A percentile compares a stretch with the other conserved stretches of the same genome.
Evolutionary conservation across 352 stramenopile genomes (phyloP).

Genomic region (Phytophthora fragariaefolia): DNA sequence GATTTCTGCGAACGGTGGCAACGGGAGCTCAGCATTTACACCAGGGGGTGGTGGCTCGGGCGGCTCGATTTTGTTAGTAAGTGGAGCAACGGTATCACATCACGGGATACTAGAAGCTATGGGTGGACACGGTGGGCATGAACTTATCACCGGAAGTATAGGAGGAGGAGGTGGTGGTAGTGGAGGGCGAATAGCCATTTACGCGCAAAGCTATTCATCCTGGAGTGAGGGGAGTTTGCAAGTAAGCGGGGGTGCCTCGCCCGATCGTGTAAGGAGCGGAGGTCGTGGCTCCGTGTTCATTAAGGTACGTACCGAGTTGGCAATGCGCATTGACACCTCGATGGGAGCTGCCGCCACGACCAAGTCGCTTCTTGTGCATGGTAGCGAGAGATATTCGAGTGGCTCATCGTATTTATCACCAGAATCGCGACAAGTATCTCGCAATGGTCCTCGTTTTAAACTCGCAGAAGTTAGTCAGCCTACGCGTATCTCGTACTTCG

Average conservation of each 20-base stretch:
- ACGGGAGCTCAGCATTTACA: conserved; percentile 56
- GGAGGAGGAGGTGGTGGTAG: conserved; percentile 88
- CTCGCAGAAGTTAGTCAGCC: conserved; percentile 37
- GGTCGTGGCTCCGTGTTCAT: conserved; percentile 49
- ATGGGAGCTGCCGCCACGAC: conserved; percentile 68
- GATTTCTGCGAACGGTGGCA: conserved; percentile 81
- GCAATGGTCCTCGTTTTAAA: conserved; percentile 58
- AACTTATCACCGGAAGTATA: conserved; percentile 20
- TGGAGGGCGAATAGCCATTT: conserved; percentile 85
- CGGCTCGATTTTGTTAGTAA: conserved; percentile 58
- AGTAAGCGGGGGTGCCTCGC: conserved; percentile 74
- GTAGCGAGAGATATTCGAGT: conserved; percentile 45
- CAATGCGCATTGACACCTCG: conserved; percentile 66
- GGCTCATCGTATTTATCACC: conserved; percentile 35
- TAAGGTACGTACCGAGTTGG: conserved; percentile 49
- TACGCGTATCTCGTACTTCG: conserved; percentile 81
- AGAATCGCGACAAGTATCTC: conserved; percentile 31
- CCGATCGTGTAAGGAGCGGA: conserved; percentile 47
- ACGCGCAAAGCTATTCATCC: conserved; percentile 92
- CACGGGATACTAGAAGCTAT: conserved; percentile 78
- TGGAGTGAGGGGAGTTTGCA: conserved; percentile 80
- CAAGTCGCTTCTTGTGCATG: conserved; percentile 75
- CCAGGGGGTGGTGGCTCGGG: conserved; percentile 68
- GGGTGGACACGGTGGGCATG: conserved; percentile 86
- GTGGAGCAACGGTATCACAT: conserved; percentile 58